A percentile compares a stretch with the other conserved stretches of the same genome.
Conservation (phyloP, 257 asterid genomes). For the Nicotiana undulata region DNA sequence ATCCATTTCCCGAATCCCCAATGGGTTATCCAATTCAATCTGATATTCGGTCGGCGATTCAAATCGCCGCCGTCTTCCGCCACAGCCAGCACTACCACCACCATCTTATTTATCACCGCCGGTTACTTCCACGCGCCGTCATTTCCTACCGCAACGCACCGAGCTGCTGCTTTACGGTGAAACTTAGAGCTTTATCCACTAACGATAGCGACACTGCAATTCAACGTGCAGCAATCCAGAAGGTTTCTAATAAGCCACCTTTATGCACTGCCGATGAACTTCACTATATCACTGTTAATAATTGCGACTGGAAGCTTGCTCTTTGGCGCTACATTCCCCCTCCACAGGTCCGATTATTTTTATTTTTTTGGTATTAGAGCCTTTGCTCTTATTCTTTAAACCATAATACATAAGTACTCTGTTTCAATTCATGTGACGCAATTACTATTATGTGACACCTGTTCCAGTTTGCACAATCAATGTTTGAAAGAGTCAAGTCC, state of each 20-base stretch:
- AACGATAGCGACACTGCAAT: slow-evolving; percentile 16
- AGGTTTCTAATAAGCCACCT: slow-evolving; percentile 51
- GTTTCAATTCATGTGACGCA: too few relatives aligned
- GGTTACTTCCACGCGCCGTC: slow-evolving; percentile 25
- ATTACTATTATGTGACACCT: too few relatives aligned
- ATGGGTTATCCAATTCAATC: slow-evolving; percentile 28
- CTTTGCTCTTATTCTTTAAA: neutral
- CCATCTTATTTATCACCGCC: slow-evolving; percentile 14
- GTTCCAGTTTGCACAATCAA: too few relatives aligned
- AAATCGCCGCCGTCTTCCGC: slow-evolving; percentile 54
- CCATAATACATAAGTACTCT: neutral
- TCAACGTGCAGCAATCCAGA: slow-evolving; percentile 15
- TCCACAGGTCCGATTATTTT: slow-evolving; percentile 41
- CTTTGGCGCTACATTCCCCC: slow-evolving; percentile 94
- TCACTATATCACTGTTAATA: slow-evolving; percentile 66
- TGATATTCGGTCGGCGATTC: slow-evolving; percentile 54
- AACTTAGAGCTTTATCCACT: slow-evolving; percentile 43
- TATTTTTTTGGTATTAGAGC: neutral
- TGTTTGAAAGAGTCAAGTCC: too few relatives aligned
- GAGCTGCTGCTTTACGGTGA: slow-evolving; percentile 13
- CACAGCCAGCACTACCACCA: slow-evolving; percentile 26
- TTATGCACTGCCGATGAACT: slow-evolving; percentile 96
- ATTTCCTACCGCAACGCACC: slow-evolving; percentile 31
- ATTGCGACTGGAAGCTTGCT: slow-evolving; percentile 73
- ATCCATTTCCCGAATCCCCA: neutral